phyloP scores from a whole-genome alignment of 2,329 filamentous ascomycete genomes.

The Calonectria fujianensis region DNA sequence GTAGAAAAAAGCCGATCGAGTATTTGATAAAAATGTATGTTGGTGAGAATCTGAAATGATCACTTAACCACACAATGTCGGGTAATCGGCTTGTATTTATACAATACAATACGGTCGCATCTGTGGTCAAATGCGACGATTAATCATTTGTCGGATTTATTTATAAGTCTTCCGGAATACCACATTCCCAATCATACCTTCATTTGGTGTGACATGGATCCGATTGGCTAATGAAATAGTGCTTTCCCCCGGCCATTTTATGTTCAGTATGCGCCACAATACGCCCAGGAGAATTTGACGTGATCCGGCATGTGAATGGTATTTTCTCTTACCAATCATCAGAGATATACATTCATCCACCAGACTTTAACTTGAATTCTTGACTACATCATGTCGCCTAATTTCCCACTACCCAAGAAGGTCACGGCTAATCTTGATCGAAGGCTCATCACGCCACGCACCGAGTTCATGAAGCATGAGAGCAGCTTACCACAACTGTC shows the following conservation, averaged over 20 bases:
- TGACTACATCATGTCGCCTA: rapidly evolving
- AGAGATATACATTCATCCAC: background rate
- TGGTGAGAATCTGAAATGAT: background rate
- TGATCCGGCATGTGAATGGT: background rate
- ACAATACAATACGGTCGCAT: background rate
- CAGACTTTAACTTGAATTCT: rapidly evolving
- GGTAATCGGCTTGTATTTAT: background rate
- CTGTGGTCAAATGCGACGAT: background rate
- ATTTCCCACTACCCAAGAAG: background rate
- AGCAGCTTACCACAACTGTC: background rate
- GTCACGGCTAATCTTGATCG: background rate
- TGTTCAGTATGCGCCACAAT: background rate
- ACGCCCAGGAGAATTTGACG: background rate
- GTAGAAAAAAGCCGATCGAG: background rate
- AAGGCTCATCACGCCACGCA: background rate
- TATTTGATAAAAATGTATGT: background rate
- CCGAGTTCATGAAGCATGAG: background rate
- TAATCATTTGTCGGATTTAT: background rate
- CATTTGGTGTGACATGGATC: background rate
- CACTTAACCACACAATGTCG: background rate
- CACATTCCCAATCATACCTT: background rate
- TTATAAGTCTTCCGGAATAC: background rate
- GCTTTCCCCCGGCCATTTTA: background rate
- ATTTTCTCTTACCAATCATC: background rate
- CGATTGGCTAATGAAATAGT: background rate